Percentiles rank a stretch among this genome's conserved stretches.
Evolutionary conservation across 2,329 filamentous ascomycete genomes (phyloP).

Genomic region (Ophiostoma fasciatum): DNA sequence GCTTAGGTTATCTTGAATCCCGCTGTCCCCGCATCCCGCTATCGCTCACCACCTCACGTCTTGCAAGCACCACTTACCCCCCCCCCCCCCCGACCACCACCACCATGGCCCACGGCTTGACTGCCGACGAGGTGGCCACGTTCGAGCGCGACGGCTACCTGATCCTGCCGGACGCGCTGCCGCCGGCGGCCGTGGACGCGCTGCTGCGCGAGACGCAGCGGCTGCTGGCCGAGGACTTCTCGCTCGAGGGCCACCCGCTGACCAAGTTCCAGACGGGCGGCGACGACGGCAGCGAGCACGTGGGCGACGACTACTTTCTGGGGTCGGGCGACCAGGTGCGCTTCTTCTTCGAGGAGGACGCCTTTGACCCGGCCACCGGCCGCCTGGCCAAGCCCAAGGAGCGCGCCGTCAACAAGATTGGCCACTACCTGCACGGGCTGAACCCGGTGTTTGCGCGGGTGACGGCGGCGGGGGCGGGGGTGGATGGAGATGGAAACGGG

Average conservation of each 20-base stretch:
- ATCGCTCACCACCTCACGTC: no score
- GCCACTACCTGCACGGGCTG: constrained; percentile 59
- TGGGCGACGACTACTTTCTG: constrained; percentile 92
- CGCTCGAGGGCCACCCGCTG: constrained; percentile 74
- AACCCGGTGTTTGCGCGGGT: constrained; percentile 50
- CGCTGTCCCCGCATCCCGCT: no score
- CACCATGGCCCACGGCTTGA: constrained; percentile 37
- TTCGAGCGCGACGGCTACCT: constrained; percentile 84
- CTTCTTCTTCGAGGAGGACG: constrained; percentile 96
- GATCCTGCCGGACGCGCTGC: constrained; percentile 65
- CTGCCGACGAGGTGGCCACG: constrained; percentile 50
- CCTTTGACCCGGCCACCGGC: constrained; percentile 49
- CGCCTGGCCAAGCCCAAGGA: constrained; percentile 64
- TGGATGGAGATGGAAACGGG: no score
- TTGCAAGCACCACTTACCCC: no score
- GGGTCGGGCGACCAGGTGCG: constrained; percentile 78
- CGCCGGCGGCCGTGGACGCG: constrained; percentile 44
- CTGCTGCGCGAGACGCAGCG: constrained; percentile 61
- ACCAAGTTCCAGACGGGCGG: constrained; percentile 85
- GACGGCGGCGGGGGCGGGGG: constrained; percentile 24
- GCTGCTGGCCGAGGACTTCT: constrained; percentile 56
- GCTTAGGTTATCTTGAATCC: no score
- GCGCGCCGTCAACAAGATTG: constrained; percentile 78
- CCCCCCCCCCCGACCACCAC: no score
- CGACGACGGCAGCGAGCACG: constrained; percentile 45